Base-by-base conservation (phyloP, 2,329 filamentous ascomycete genomes). In the Penicillium sp. region DNA sequence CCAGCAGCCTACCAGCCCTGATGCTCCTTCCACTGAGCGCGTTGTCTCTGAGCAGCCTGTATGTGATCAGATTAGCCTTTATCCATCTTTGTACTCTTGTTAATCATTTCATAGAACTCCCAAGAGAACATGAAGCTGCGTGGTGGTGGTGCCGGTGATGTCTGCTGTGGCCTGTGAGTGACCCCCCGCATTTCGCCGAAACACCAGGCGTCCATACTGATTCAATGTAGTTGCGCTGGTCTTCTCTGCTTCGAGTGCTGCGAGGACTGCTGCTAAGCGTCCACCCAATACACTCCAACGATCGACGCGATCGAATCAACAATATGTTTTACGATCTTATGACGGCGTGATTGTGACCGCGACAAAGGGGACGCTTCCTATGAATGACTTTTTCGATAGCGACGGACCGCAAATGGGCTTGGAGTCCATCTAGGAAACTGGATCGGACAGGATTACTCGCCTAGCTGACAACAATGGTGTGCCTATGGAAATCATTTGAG, bases 91-190 rank as follows among this genome's bases (percentile, higher is more conserved):
- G 1, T 16, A 1, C 47, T 4, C 3, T 21, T 21, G 22, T 3
- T 14, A 5, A 22, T 22, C 4, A 6, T 42, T 19, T 22, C 7
- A 21, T 43, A 67, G 62, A 63, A 56, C 52, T 60, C 60, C 14
- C 55, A 66, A 43, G 58, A 66, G 57, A 59, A 61, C 19, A 53
- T 54, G 64, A 66, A 69, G 42, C 65, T 72, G 26, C 70, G 70
- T 26, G 70, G 70, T 56, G 70, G 69, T 54, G 68, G 65, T 39
- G 61, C 56, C 14, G 68, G 70, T 14, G 67, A 71, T 43, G 44
- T 72, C 29, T 72, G 70, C 63, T 72, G 70, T 49, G 70, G 70
- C 62, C 29, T 71, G 70, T 72, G 63, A 60, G 67, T 65, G 9
- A 7, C 4, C 35, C 10, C 16, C 8, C 16, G 22, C 14, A 4